A percentile compares a stretch with the other conserved stretches of the same genome.
Evolutionary conservation across 2,329 filamentous ascomycete genomes (phyloP).

Genomic region (Paecilomyces sp.): DNA sequence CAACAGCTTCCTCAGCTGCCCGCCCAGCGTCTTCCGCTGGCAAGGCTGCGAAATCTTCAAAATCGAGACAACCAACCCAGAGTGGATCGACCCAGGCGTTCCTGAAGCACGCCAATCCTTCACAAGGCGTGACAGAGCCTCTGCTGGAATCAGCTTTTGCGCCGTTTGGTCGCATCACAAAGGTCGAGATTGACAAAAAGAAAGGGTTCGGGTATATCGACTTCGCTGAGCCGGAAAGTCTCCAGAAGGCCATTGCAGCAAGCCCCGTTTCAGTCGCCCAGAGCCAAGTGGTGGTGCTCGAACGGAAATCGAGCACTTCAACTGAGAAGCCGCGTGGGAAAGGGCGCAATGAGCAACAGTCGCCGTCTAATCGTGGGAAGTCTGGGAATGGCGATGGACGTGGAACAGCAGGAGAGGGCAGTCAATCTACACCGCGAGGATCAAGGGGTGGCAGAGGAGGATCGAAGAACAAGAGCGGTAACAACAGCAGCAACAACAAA

Average conservation of each 20-base stretch:
- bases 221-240: slow-evolving; percentile 64
- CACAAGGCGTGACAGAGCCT: slow-evolving; percentile 83
- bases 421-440: neutral
- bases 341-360: slow-evolving; percentile 15
- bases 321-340: slow-evolving; percentile 26
- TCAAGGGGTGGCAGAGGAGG: neutral
- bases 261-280: slow-evolving; percentile 78
- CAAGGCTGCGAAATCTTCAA: slow-evolving; percentile 19
- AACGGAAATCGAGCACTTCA: slow-evolving; percentile 40
- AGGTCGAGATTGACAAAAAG: slow-evolving; percentile 87
- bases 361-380: slow-evolving; percentile 2
- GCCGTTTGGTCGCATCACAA: slow-evolving; percentile 64
- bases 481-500: neutral
- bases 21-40: slow-evolving; percentile 10
- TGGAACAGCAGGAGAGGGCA: slow-evolving; percentile 3
- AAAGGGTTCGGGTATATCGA: slow-evolving; percentile 94
- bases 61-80: slow-evolving; percentile 18
- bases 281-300: slow-evolving; percentile 78
- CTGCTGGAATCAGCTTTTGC: slow-evolving; percentile 68
- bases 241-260: slow-evolving; percentile 72
- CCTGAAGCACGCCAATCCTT: slow-evolving; percentile 76
- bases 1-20: slow-evolving; percentile 8
- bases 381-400: slow-evolving; percentile 4
- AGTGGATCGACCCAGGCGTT: slow-evolving; percentile 50
- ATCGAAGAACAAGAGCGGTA: neutral